Evolutionary conservation across 2,329 filamentous ascomycete species (phyloP).

Genomic region (Metarhizium album): DNA sequence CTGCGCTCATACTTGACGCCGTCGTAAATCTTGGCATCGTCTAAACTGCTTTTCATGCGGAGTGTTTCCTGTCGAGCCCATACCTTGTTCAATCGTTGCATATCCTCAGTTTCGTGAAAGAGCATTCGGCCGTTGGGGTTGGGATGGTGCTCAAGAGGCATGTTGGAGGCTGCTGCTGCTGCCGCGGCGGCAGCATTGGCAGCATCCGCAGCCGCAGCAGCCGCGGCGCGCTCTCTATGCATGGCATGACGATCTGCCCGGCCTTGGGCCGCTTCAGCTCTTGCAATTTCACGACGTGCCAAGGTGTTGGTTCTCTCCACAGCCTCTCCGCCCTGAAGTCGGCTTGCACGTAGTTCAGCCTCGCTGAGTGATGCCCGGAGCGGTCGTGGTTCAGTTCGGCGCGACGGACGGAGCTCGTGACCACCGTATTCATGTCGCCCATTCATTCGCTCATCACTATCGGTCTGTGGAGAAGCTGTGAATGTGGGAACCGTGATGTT

Average conservation of each 20-base stretch:
- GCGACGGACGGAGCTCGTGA: conserved; percentile 32
- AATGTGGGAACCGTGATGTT: conserved; percentile 11
- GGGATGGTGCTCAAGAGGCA: conserved; percentile 9
- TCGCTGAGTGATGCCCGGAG: conserved; percentile 17
- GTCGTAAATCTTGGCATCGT: conserved; percentile 46
- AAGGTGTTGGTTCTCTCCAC: conserved; percentile 38
- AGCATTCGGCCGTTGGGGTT: conserved; percentile 18
- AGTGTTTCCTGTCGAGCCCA: conserved; percentile 44
- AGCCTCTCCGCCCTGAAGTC: conserved; percentile 17
- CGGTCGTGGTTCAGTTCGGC: conserved; percentile 27
- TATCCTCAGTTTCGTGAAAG: conserved; percentile 37
- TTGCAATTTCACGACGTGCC: conserved; percentile 40
- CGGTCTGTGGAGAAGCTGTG: conserved; percentile 14
- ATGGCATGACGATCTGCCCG: conserved; percentile 38
- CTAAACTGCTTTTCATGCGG: conserved; percentile 29
- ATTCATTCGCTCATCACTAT: conserved; percentile 5
- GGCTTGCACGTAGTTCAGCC: conserved; percentile 10
- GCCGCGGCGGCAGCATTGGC: conserved; percentile 15
- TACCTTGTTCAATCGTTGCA: conserved; percentile 42
- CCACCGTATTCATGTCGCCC: conserved; percentile 16
- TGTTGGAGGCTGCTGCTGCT: conserved; percentile 14
- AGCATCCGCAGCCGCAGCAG: conserved; percentile 21
- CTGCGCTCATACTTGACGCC: conserved; percentile 55
- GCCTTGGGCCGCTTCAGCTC: conserved; percentile 39
- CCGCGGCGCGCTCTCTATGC: conserved; percentile 27